Conservation (phyloP, 345 rosid genomes). For the Populus davidiana region DNA sequence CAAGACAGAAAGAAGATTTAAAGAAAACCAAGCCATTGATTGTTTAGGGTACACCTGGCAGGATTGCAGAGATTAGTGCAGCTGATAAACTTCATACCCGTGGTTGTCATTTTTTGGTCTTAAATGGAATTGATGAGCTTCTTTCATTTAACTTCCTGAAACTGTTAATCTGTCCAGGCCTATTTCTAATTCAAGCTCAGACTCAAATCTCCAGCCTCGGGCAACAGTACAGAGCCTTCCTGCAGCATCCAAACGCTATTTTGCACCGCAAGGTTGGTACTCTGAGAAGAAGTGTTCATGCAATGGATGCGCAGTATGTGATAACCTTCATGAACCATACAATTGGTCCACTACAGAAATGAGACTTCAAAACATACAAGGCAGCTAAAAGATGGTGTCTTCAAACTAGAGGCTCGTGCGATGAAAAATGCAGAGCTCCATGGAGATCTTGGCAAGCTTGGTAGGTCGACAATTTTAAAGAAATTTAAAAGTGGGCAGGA, state of each 20-base stretch:
- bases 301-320: constrained; percentile 75
- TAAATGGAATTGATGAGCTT: constrained; percentile 92
- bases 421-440: constrained; percentile 78
- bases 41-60: constrained; percentile 91
- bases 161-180: constrained; percentile 45
- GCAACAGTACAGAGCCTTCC: constrained; percentile 70
- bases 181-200: constrained; percentile 34
- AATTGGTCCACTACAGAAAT: too few species aligned
- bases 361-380: too few species aligned
- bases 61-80: constrained; percentile 92
- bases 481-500: constrained; percentile 84
- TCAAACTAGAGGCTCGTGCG: constrained; percentile 88
- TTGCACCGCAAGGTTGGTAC: constrained; percentile 72
- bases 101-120: constrained; percentile 73
- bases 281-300: constrained; percentile 80
- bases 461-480: constrained; percentile 72
- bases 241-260: constrained; percentile 76
- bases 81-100: constrained; percentile 89
- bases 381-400: constrained; percentile 88
- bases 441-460: constrained; percentile 94
- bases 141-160: constrained; percentile 76
- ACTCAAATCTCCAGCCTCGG: constrained; percentile 42
- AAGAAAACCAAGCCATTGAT: constrained; percentile 89
- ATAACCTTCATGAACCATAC: constrained; percentile 92
- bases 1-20: constrained; percentile 95